Percentiles rank a stretch among this genome's conserved stretches.
phyloP scores from a whole-genome alignment of 2,329 filamentous ascomycete species.

The Diaporthe velutina region DNA sequence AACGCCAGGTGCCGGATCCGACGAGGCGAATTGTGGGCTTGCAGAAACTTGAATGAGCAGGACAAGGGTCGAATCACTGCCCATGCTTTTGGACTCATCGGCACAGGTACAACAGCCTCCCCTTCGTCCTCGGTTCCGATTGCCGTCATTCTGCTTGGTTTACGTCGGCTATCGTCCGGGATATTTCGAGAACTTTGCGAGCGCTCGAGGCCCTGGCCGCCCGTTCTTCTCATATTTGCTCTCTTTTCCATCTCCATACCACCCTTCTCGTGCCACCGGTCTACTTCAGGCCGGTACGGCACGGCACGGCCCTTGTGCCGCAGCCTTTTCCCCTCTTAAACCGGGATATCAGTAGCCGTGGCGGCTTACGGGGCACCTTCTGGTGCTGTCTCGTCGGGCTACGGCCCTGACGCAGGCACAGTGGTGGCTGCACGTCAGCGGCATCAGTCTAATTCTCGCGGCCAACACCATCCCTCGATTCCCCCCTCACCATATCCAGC shows the following conservation, averaged over 20 bases:
- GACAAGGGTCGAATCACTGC: constrained; percentile 10
- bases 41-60: constrained; percentile 33
- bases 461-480: constrained; percentile 16
- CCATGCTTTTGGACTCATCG: constrained; percentile 26
- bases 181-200: not conserved
- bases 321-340: constrained; percentile 42
- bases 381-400: constrained; percentile 38
- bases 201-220: not conserved
- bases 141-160: constrained; percentile 6
- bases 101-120: constrained; percentile 24
- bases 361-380: constrained; percentile 50
- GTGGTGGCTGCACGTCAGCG: constrained; percentile 31
- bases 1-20: not conserved
- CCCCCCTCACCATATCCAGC: not conserved
- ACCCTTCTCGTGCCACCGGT: constrained; percentile 20
- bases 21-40: constrained; percentile 18
- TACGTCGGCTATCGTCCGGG: constrained; percentile 15
- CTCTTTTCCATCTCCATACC: not conserved
- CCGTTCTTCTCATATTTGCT: not conserved
- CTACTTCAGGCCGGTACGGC: constrained; percentile 17
- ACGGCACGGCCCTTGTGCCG: constrained; percentile 30
- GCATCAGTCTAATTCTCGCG: constrained; percentile 25
- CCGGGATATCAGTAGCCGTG: constrained; percentile 49
- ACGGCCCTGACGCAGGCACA: constrained; percentile 39
- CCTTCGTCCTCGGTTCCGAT: not conserved